Evolutionary conservation across 139 green algal genomes (phyloP).

Genomic region (Marvania coccoides): DNA sequence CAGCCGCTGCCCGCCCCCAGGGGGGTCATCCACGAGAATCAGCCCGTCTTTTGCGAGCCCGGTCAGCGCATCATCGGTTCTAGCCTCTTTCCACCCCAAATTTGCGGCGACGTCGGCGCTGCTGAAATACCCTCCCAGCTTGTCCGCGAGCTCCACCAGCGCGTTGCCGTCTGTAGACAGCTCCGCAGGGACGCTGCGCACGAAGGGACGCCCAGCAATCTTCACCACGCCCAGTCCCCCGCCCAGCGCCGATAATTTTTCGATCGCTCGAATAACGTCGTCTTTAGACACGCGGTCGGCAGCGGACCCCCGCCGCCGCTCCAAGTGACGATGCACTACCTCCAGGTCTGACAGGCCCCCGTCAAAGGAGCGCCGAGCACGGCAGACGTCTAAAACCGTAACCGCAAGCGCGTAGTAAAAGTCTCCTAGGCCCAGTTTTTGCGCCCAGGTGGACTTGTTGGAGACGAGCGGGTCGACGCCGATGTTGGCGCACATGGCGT

Average conservation of each 20-base stretch:
- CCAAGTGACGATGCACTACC: slow-evolving; percentile 22
- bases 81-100: slow-evolving; percentile 14
- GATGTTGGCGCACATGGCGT: slow-evolving; percentile 91
- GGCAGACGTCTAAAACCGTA: slow-evolving; percentile 78
- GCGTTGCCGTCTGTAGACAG: slow-evolving; percentile 76
- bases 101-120: background rate
- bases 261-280: slow-evolving; percentile 69
- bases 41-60: slow-evolving; percentile 53
- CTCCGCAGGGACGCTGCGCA: slow-evolving; percentile 71
- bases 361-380: slow-evolving; percentile 47
- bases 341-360: slow-evolving; percentile 78
- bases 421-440: slow-evolving; percentile 84
- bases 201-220: slow-evolving; percentile 47
- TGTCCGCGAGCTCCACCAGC: slow-evolving; percentile 59
- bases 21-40: slow-evolving; percentile 68
- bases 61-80: slow-evolving; percentile 18
- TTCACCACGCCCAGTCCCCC: slow-evolving; percentile 62
- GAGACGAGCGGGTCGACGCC: slow-evolving; percentile 93
- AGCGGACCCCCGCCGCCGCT: slow-evolving; percentile 40
- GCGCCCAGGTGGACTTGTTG: slow-evolving; percentile 89
- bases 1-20: background rate
- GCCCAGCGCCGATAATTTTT: slow-evolving; percentile 68
- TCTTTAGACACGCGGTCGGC: slow-evolving; percentile 57
- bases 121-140: slow-evolving; percentile 10
- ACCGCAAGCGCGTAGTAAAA: slow-evolving; percentile 97